phyloP scores from a whole-genome alignment of 306 rosid genomes.

The Sechiopsis laciniata region DNA sequence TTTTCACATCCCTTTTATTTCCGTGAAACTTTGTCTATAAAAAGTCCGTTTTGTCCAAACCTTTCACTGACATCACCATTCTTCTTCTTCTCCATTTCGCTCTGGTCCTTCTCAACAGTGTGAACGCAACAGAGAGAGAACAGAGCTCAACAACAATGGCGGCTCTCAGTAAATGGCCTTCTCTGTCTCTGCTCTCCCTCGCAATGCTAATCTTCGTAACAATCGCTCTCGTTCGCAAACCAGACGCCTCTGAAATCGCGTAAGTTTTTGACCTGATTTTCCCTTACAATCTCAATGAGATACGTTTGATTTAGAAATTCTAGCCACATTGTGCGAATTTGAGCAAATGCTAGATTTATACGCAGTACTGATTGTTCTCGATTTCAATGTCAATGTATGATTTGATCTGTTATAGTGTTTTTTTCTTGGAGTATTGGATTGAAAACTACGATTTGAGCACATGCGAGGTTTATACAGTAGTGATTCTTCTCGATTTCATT shows the following conservation, averaged over 20 bases:
- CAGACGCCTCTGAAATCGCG: not conserved
- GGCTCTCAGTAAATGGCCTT: slow-evolving; percentile 1
- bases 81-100: slow-evolving; percentile 18
- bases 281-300: not conserved
- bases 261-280: not conserved
- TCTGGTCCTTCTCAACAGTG: not conserved
- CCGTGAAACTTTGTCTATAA: slow-evolving; percentile 16
- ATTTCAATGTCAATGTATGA: not conserved
- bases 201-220: slow-evolving; percentile 3
- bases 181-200: not conserved
- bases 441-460: too few relatives aligned
- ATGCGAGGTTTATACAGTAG: too few relatives aligned
- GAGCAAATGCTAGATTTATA: not conserved
- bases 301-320: not conserved
- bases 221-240: slow-evolving; percentile 5
- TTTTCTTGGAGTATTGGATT: too few relatives aligned
- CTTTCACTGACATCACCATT: slow-evolving; percentile 36
- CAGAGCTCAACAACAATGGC: not conserved
- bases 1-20: not conserved
- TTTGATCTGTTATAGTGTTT: not conserved
- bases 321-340: slow-evolving; percentile 3
- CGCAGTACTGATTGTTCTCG: not conserved
- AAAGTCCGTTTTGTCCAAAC: slow-evolving; percentile 33
- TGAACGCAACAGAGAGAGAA: not conserved
- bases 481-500: too few relatives aligned